A percentile compares a stretch with the other conserved stretches of the same genome.
These are phyloP conservation scores for Trichoderma parareesei DNA, from an alignment of 495 filamentous ascomycete genomes.

Conservation along the genomic window DNA sequence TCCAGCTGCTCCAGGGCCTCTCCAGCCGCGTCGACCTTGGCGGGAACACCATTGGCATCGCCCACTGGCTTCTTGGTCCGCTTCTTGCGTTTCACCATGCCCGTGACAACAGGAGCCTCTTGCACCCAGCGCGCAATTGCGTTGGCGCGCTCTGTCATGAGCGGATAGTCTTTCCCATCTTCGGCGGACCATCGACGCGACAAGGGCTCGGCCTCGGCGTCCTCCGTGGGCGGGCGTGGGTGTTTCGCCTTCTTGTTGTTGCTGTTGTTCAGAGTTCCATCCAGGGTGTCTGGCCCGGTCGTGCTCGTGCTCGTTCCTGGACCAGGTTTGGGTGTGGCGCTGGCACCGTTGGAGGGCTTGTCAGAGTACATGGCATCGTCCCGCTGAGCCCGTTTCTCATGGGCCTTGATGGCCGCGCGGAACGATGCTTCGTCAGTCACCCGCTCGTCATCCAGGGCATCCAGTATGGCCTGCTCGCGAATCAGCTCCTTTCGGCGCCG, in stretches of 20 bases:
- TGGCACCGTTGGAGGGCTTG: background rate
- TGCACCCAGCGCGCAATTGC: conserved; percentile 59
- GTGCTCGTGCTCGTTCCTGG: background rate
- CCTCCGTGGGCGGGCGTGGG: background rate
- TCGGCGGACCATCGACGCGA: conserved; percentile 49
- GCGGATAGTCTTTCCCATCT: conserved; percentile 58
- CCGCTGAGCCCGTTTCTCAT: conserved; percentile 46
- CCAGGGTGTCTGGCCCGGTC: background rate
- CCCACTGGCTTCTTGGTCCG: conserved; percentile 12
- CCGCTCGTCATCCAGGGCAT: conserved; percentile 55
- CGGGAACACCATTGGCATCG: background rate
- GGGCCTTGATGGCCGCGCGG: conserved; percentile 49
- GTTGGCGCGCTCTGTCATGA: conserved; percentile 59
- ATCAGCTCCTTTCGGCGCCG: conserved; percentile 41
- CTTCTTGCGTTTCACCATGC: conserved; percentile 31
- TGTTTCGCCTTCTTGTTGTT: background rate
- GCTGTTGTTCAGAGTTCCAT: background rate
- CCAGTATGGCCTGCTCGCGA: conserved; percentile 55
- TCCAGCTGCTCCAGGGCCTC: background rate
- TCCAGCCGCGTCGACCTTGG: background rate
- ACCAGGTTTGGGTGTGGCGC: background rate
- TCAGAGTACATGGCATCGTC: conserved; percentile 17
- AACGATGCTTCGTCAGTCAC: conserved; percentile 58
- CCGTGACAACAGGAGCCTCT: conserved; percentile 44
- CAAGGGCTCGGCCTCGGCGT: conserved; percentile 16